Conservation (phyloP, 2,329 filamentous ascomycete genomes). For the Diaporthe batatas region DNA sequence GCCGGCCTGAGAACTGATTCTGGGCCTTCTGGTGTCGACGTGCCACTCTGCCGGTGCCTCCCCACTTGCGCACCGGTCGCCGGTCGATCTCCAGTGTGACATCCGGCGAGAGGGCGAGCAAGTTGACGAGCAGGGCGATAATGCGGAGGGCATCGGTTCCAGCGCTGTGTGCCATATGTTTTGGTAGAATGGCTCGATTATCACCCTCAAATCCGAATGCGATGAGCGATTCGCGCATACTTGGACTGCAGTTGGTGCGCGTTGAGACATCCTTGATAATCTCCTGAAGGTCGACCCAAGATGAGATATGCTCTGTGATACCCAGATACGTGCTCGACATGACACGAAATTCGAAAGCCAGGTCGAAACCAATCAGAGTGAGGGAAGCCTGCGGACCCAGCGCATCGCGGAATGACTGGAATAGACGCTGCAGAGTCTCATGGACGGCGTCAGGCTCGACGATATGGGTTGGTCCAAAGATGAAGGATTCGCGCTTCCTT, state of each 20-base stretch:
- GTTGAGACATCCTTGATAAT: constrained; percentile 23
- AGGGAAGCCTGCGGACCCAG: constrained; percentile 11
- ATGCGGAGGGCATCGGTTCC: constrained; percentile 20
- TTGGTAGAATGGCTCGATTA: constrained; percentile 10
- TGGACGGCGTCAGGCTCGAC: constrained; percentile 25
- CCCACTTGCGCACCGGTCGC: constrained; percentile 21
- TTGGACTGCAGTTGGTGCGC: constrained; percentile 18
- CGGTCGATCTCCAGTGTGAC: not conserved
- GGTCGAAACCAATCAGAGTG: constrained; percentile 24
- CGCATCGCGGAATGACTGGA: constrained; percentile 7
- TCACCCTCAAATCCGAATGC: constrained; percentile 24
- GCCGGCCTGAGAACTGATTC: constrained; percentile 13
- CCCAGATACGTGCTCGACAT: constrained; percentile 26
- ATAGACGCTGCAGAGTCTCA: constrained; percentile 18
- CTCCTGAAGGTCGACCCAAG: constrained; percentile 27
- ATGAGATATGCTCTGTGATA: constrained; percentile 19
- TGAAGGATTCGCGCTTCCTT: constrained; percentile 1
- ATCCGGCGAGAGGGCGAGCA: not conserved
- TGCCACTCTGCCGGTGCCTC: not conserved
- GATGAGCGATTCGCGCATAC: constrained; percentile 15
- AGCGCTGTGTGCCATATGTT: constrained; percentile 12
- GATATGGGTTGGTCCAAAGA: constrained; percentile 15
- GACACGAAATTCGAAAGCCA: constrained; percentile 21
- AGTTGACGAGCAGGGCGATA: constrained; percentile 12
- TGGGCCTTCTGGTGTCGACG: constrained; percentile 7